phyloP scores from a whole-genome alignment of 2,329 filamentous ascomycete species.

The Alternaria postmessia region DNA sequence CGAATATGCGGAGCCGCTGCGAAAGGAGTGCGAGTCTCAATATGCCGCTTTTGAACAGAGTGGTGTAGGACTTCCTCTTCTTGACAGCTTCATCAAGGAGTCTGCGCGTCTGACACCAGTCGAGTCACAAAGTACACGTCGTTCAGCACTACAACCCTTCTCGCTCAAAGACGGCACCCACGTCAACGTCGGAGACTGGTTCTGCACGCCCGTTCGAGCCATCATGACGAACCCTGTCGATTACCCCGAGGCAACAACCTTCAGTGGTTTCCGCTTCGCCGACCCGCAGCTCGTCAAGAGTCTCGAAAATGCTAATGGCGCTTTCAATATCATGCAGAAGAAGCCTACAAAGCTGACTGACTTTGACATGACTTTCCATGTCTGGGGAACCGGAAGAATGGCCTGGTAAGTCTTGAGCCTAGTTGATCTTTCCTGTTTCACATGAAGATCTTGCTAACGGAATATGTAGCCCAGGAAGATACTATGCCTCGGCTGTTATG shows the following conservation, averaged over 20 bases:
- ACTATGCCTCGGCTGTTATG: slow-evolving; percentile 26
- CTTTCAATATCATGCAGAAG: slow-evolving; percentile 14
- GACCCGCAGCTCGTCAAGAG: slow-evolving; percentile 16
- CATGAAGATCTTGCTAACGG: not conserved
- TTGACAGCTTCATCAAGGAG: slow-evolving; percentile 36
- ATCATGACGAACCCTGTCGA: slow-evolving; percentile 22
- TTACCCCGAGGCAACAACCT: slow-evolving; percentile 21
- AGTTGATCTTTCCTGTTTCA: not conserved
- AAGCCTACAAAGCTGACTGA: slow-evolving; percentile 23
- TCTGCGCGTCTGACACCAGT: slow-evolving; percentile 28
- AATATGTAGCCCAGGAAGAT: slow-evolving; percentile 21
- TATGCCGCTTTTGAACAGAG: slow-evolving; percentile 24
- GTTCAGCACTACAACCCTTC: slow-evolving; percentile 24
- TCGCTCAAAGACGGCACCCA: slow-evolving; percentile 25
- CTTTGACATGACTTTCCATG: slow-evolving; percentile 21
- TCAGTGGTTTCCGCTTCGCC: slow-evolving; percentile 31
- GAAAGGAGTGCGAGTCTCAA: slow-evolving; percentile 21
- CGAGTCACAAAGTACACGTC: slow-evolving; percentile 27
- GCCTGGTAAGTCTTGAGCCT: slow-evolving; percentile 19
- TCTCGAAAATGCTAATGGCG: slow-evolving; percentile 3
- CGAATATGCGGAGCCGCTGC: slow-evolving; percentile 28
- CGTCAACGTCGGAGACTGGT: slow-evolving; percentile 27
- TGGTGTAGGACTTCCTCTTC: slow-evolving; percentile 23
- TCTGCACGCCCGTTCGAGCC: slow-evolving; percentile 26
- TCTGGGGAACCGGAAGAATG: slow-evolving; percentile 30